Percentiles rank a stretch among this genome's conserved stretches.
Conservation (phyloP, 2,329 filamentous ascomycete genomes). For the Didymellaceae sp. region DNA sequence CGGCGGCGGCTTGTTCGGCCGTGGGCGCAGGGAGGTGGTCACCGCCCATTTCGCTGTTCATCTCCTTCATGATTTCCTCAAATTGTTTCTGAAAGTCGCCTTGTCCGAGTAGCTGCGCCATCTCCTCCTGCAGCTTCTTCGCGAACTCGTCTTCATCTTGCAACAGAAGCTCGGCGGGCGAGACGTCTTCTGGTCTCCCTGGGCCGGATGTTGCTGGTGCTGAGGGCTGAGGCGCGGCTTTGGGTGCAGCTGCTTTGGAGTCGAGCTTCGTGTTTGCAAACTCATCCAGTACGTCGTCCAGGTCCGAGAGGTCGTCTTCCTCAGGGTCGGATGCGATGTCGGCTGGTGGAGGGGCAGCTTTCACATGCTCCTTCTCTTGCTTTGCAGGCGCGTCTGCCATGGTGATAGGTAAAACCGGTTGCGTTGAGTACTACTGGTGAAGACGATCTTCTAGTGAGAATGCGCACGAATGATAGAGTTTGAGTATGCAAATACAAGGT, state of each 20-base stretch:
- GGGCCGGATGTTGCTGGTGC: conserved; percentile 50
- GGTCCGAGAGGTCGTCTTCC: conserved; percentile 88
- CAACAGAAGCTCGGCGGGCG: conserved; percentile 38
- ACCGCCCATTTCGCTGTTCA: conserved; percentile 50
- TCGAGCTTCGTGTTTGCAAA: conserved; percentile 73
- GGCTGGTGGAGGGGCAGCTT: conserved; percentile 27
- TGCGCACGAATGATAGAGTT: background rate
- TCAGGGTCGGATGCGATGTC: conserved; percentile 79
- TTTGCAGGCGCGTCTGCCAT: conserved; percentile 36
- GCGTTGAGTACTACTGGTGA: background rate
- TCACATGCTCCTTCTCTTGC: conserved; percentile 18
- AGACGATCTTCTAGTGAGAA: background rate
- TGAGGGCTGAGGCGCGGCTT: conserved; percentile 42
- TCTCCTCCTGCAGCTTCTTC: conserved; percentile 85
- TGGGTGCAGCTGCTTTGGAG: conserved; percentile 50
- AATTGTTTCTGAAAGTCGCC: conserved; percentile 79
- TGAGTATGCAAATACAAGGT: conserved; percentile 13
- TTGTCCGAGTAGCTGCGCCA: conserved; percentile 81
- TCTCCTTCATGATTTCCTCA: conserved; percentile 78
- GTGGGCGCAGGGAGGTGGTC: conserved; percentile 22
- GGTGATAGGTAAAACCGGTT: background rate
- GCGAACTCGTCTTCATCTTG: conserved; percentile 73
- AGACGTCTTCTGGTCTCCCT: conserved; percentile 44
- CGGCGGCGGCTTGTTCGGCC: conserved; percentile 25
- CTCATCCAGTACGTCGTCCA: conserved; percentile 94